Evolutionary conservation across 202 grass and related monocot genomes (phyloP).

Genomic region (Hordeum pubiflorum): DNA sequence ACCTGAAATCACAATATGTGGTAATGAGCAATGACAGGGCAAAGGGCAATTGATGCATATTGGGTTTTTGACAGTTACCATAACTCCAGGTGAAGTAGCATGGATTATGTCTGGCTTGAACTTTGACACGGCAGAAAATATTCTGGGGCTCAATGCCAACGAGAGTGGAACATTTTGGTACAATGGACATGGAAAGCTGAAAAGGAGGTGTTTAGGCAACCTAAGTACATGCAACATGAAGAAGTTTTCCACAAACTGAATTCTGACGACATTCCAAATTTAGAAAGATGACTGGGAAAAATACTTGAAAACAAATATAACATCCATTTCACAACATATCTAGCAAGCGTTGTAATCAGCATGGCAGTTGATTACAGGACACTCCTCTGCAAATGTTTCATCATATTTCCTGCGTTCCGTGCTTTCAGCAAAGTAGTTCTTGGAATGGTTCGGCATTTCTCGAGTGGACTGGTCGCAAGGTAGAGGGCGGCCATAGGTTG

Average conservation of each 20-base stretch:
- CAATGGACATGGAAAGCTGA: slow-evolving; percentile 89
- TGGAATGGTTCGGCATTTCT: not conserved
- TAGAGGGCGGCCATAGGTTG: not conserved
- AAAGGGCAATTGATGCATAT: not conserved
- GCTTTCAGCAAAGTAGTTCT: slow-evolving; percentile 1
- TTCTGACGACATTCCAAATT: not conserved
- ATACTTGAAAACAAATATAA: not conserved
- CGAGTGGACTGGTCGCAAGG: not conserved
- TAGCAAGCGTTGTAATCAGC: not conserved
- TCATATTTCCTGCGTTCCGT: not conserved
- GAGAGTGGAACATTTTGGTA: slow-evolving; percentile 94
- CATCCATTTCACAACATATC: not conserved
- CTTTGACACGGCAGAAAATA: slow-evolving; percentile 79
- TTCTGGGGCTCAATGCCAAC: slow-evolving; percentile 90
- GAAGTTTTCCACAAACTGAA: not conserved
- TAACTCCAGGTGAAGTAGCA: slow-evolving; percentile 87
- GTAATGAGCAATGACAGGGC: not conserved
- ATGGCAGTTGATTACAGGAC: not conserved
- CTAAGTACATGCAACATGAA: not conserved
- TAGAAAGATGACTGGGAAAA: not conserved
- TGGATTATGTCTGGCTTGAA: slow-evolving; percentile 98
- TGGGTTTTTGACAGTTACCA: slow-evolving; percentile 43
- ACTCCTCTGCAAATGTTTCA: not conserved
- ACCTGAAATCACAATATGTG: slow-evolving; percentile 43
- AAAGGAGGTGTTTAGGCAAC: slow-evolving; percentile 1